phyloP scores from a whole-genome alignment of 352 stramenopile species.

The Phytopythium mirpurense region DNA sequence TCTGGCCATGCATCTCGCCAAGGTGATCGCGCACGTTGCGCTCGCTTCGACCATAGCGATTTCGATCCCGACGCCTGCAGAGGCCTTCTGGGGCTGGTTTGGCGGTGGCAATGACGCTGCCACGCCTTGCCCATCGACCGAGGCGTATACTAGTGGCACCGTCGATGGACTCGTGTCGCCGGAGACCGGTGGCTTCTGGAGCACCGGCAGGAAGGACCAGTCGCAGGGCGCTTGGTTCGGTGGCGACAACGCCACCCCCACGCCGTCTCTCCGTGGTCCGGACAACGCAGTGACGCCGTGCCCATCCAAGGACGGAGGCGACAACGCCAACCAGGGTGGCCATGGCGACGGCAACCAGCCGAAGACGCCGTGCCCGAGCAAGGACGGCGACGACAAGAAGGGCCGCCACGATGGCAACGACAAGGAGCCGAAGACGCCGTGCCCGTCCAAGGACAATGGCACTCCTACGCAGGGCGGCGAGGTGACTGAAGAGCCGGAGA shows the following conservation, averaged over 20 bases:
- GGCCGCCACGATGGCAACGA: background rate
- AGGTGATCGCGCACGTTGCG: slow-evolving; percentile 14
- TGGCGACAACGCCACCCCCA: background rate
- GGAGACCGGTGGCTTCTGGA: background rate
- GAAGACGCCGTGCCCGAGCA: background rate
- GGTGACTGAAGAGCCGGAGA: background rate
- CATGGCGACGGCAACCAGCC: background rate
- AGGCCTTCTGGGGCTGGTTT: slow-evolving; percentile 4
- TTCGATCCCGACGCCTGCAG: slow-evolving; percentile 6
- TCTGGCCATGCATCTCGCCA: slow-evolving; percentile 20
- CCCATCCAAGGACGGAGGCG: background rate
- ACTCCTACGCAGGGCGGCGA: background rate
- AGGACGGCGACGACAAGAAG: slow-evolving; percentile 2
- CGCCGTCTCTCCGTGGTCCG: background rate
- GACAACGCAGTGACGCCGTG: background rate
- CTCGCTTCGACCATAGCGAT: slow-evolving; percentile 13
- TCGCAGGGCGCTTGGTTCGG: slow-evolving; percentile 4
- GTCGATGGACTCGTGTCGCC: background rate
- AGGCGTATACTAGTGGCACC: slow-evolving; percentile 4
- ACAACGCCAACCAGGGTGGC: background rate
- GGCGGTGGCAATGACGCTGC: slow-evolving; percentile 26
- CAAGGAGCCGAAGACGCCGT: background rate
- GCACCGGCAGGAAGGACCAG: background rate
- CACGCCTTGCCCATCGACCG: slow-evolving; percentile 35
- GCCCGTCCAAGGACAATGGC: background rate